A percentile compares a stretch with the other conserved stretches of the same genome.
Conservation (phyloP, 164 flowering plant genomes). For the Kingdonia uniflora region DNA sequence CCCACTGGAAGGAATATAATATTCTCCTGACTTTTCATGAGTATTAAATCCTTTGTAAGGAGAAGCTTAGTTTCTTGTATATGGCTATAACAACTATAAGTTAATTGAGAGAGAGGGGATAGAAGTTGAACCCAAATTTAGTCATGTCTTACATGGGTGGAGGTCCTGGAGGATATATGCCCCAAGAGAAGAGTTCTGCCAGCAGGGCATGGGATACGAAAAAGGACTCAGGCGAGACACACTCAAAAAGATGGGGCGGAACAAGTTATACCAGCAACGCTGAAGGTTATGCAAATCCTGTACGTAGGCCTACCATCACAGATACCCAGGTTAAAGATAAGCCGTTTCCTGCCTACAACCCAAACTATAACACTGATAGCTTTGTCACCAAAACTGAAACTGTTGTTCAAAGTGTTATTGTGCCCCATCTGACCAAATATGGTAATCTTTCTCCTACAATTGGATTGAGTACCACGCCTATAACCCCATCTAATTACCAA, state of each 20-base stretch:
- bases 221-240: too few species aligned
- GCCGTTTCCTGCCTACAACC: conserved; percentile 15
- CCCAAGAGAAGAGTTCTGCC: conserved; percentile 6
- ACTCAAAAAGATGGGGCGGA: conserved; percentile 12
- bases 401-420: conserved; percentile 11
- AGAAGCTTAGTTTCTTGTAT: not conserved
- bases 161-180: conserved; percentile 8
- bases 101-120: not conserved
- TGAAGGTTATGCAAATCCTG: conserved; percentile 16
- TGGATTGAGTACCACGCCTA: conserved; percentile 9
- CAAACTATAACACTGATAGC: conserved; percentile 3
- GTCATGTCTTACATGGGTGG: conserved; percentile 13
- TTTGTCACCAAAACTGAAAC: conserved; percentile 18
- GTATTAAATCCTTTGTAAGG: conserved; percentile 5
- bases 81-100: not conserved
- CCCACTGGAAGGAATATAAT: conserved; percentile 7
- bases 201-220: conserved; percentile 7
- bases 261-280: conserved; percentile 7
- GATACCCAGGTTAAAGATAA: conserved; percentile 29
- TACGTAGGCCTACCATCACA: conserved; percentile 24
- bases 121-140: not conserved
- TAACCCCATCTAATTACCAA: conserved; percentile 14
- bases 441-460: conserved; percentile 4
- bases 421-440: conserved; percentile 13
- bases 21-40: not conserved